phyloP scores from a whole-genome alignment of 2,329 filamentous ascomycete species.

The Chaetomiaceae sp. region DNA sequence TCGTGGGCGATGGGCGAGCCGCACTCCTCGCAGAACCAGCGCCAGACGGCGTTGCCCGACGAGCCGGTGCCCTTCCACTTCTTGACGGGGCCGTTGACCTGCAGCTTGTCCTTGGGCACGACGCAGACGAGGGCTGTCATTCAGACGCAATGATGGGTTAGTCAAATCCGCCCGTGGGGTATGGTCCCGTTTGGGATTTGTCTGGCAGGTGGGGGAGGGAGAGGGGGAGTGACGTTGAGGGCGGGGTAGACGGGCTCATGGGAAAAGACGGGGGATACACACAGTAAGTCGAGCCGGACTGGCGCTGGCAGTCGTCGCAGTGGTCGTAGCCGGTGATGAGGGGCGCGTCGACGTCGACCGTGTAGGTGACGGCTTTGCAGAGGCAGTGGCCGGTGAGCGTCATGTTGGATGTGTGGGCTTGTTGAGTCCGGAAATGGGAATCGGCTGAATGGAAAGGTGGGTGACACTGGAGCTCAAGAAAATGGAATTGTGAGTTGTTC shows the following conservation, averaged over 20 bases:
- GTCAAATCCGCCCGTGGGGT: too few relatives aligned
- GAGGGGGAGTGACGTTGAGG: not conserved
- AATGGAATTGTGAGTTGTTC: not conserved
- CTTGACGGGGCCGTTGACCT: constrained; percentile 60
- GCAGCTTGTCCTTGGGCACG: constrained; percentile 62
- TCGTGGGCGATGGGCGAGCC: constrained; percentile 67
- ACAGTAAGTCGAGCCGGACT: constrained; percentile 65
- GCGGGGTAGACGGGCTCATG: not conserved
- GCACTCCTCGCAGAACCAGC: constrained; percentile 66
- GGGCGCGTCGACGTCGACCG: constrained; percentile 48
- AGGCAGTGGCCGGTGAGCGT: constrained; percentile 66
- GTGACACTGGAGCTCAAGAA: not conserved
- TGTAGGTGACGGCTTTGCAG: constrained; percentile 68
- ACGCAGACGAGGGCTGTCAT: constrained; percentile 58
- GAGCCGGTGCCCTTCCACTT: constrained; percentile 56
- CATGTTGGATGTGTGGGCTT: constrained; percentile 46
- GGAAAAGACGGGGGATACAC: too few relatives aligned
- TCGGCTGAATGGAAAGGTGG: not conserved
- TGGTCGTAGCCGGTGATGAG: constrained; percentile 62
- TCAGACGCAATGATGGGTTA: not conserved
- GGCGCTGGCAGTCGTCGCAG: constrained; percentile 69
- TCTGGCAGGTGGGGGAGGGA: not conserved
- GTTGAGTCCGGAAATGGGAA: not conserved
- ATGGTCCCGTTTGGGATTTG: too few relatives aligned
- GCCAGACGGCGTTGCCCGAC: constrained; percentile 61